These are phyloP conservation scores for Cystobasidium slooffiae DNA, from an alignment of 1,284 basidiomycete species.

Conservation along the genomic window DNA sequence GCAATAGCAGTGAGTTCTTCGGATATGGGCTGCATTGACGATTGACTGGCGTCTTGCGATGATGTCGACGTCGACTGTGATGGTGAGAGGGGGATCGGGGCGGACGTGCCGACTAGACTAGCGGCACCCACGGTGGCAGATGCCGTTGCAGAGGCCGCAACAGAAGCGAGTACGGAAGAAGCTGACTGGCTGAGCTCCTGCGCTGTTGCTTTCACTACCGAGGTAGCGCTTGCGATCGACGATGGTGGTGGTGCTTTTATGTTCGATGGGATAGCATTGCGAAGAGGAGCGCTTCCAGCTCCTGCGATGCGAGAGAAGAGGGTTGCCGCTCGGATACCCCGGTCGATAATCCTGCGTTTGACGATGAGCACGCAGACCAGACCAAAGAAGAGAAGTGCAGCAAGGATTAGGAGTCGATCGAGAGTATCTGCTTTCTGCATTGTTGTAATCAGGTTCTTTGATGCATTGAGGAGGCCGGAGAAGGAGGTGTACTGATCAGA, in stretches of 20 bases:
- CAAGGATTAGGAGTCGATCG: conserved; percentile 81
- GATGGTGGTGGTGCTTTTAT: neutral
- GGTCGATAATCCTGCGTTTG: conserved; percentile 79
- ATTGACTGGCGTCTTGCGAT: neutral
- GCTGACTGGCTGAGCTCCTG: neutral
- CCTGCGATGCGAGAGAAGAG: conserved; percentile 24
- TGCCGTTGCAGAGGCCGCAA: neutral
- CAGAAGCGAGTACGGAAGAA: neutral
- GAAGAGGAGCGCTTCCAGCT: neutral
- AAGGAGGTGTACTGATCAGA: conserved; percentile 79
- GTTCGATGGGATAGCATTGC: neutral
- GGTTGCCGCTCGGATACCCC: conserved; percentile 47
- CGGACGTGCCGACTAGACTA: neutral
- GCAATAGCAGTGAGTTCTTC: no score
- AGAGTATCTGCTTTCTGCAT: conserved; percentile 87
- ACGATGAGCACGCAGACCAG: conserved; percentile 82
- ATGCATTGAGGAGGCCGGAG: conserved; percentile 72
- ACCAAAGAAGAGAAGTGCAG: conserved; percentile 77
- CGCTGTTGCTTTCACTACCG: neutral
- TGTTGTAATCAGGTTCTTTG: conserved; percentile 78
- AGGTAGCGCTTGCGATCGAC: neutral
- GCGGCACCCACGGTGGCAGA: neutral
- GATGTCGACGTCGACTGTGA: neutral
- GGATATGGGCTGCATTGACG: neutral
- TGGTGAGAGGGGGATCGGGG: neutral